phyloP scores from a whole-genome alignment of 345 rosid genomes.

The Kernera saxatilis region DNA sequence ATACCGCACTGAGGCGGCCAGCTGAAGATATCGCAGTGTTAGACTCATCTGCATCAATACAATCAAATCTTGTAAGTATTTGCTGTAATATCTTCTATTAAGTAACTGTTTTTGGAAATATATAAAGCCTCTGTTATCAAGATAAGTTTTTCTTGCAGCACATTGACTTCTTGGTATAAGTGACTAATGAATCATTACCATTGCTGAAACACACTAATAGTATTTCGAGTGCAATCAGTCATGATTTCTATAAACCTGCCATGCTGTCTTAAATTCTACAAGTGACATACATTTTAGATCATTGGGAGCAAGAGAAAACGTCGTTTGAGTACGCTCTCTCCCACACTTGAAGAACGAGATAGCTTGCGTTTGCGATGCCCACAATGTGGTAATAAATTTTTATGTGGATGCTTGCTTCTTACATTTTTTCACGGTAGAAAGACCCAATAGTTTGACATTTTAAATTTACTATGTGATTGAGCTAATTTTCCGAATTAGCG shows the following conservation, averaged over 20 bases:
- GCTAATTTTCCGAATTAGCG: neutral
- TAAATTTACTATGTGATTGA: neutral
- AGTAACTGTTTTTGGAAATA: neutral
- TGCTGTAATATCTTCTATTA: neutral
- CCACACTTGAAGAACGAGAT: constrained; percentile 39
- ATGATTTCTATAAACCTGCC: neutral
- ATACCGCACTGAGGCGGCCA: constrained; percentile 59
- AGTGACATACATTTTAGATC: constrained; percentile 41
- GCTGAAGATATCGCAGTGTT: constrained; percentile 63
- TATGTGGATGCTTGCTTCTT: constrained; percentile 5
- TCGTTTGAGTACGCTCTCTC: constrained; percentile 32
- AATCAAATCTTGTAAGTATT: constrained; percentile 70
- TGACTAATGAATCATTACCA: neutral
- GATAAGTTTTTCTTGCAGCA: neutral
- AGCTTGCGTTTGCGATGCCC: constrained; percentile 46
- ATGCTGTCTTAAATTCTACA: neutral
- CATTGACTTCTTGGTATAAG: neutral
- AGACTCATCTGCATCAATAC: constrained; percentile 63
- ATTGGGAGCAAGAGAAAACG: constrained; percentile 51
- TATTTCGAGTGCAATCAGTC: neutral
- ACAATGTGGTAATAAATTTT: constrained; percentile 66
- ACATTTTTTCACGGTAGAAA: neutral
- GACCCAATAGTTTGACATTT: neutral
- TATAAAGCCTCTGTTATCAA: neutral
- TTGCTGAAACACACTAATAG: neutral